Evolutionary conservation across 345 rosid species (phyloP).

Genomic region (Euphorbia lathyris): DNA sequence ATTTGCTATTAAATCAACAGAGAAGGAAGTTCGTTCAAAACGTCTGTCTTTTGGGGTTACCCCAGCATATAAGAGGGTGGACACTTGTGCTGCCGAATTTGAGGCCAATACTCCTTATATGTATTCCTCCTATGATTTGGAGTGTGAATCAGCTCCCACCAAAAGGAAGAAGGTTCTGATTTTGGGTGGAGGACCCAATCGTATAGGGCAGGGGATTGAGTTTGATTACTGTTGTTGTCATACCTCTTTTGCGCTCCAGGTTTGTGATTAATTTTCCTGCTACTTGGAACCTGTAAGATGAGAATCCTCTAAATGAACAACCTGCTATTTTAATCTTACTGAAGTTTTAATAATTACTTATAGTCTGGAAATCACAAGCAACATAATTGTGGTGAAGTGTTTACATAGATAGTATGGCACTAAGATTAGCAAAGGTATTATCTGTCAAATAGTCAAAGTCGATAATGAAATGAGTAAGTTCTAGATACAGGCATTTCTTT

Average conservation of each 20-base stretch:
- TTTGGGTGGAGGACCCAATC: slow-evolving; percentile 97
- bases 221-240: slow-evolving; percentile 99
- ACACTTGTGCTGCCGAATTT: slow-evolving; percentile 98
- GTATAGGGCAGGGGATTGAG: slow-evolving; percentile 97
- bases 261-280: slow-evolving; percentile 25
- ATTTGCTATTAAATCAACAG: slow-evolving; percentile 80
- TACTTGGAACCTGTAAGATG: neutral
- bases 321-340: neutral
- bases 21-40: slow-evolving; percentile 70
- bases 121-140: slow-evolving; percentile 92
- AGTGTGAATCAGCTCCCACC: slow-evolving; percentile 93
- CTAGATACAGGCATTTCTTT: neutral
- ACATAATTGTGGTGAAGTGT: slow-evolving; percentile 2
- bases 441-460: neutral
- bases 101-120: slow-evolving; percentile 95
- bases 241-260: slow-evolving; percentile 95
- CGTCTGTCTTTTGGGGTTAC: slow-evolving; percentile 64
- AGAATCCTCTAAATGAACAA: neutral
- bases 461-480: neutral
- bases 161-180: slow-evolving; percentile 78
- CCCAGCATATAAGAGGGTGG: slow-evolving; percentile 91
- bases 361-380: slow-evolving; percentile 6
- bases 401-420: neutral
- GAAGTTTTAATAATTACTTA: neutral
- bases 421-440: neutral